Evolutionary conservation across 2,329 filamentous ascomycete genomes (phyloP), one percentile per base, ranked within the genome.

Genomic region (Stemphylium lycopersici): DNA sequence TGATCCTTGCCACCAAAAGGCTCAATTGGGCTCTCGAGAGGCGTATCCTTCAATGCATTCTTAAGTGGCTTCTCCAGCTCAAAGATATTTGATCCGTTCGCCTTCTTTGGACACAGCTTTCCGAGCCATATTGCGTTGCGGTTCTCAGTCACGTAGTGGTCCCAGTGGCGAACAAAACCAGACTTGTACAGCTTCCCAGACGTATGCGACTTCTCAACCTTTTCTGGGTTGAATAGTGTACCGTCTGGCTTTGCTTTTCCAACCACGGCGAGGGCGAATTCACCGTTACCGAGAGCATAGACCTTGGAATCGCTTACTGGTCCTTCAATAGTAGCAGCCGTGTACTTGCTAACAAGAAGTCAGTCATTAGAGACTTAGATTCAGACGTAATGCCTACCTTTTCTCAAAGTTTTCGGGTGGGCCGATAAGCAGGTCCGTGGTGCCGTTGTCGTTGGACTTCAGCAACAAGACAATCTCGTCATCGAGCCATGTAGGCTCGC

Each of bases 81-180:
- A 12, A 48, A 8, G 16, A 13, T 10, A 11, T 42, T 10, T 13
- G 38, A 36, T 48, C 55, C 18, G 53, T 56, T 31, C 10, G 42
- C 15, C 11, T 69, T 61, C 39, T 66, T 68, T 37, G 55, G 45
- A 20, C 15, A 38, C 13, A 95, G 72, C 4, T 83, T 82, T 29
- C 87, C 87, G 26, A 90, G 90, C 81, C 88, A 95, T 24, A 96
- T 81, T 2, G 88, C 83, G 66, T 87, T 88, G 57, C 83, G 85
- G 66, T 90, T 87, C 40, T 87, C 83, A 0, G 83, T 86, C 22
- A 87, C 79, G 76, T 88, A 96, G n/a, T 82, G 75, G 70, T 96
- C 90, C 91, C 91, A 96, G 68, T 96, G 90, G 12, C 91, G 84
- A 24, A 90, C 89, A 67, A 90, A 95, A 22, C 93, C 83, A 42